A percentile compares a stretch with the other conserved stretches of the same genome.
These are phyloP conservation scores for Ascochyta clinopodiicola DNA, from an alignment of 2,329 filamentous ascomycete species.

Conservation along the genomic window DNA sequence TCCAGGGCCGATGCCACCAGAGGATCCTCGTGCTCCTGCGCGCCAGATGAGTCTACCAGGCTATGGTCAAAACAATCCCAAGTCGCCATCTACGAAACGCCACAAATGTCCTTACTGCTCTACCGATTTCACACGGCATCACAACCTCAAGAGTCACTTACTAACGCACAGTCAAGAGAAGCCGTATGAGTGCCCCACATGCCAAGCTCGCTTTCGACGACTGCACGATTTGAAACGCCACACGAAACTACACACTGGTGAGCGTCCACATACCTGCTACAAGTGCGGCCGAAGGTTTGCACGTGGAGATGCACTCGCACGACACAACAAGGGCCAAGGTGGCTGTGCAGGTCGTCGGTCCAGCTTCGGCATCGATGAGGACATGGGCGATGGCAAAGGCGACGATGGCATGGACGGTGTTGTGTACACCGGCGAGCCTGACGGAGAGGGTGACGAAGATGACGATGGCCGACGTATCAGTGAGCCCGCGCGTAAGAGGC, in stretches of 20 bases:
- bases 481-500: constrained; percentile 76
- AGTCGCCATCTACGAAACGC: constrained; percentile 81
- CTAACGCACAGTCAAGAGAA: constrained; percentile 99
- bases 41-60: constrained; percentile 67
- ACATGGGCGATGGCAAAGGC: constrained; percentile 57
- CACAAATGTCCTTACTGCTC: constrained; percentile 97
- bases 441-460: constrained; percentile 64
- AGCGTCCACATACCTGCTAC: constrained; percentile 91
- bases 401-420: constrained; percentile 70
- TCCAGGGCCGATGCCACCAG: constrained; percentile 62
- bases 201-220: constrained; percentile 87
- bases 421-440: constrained; percentile 63
- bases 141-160: constrained; percentile 96
- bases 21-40: constrained; percentile 58
- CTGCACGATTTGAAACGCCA: constrained; percentile 96
- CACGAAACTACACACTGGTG: constrained; percentile 94
- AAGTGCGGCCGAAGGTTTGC: constrained; percentile 96
- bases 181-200: constrained; percentile 92
- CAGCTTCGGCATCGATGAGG: constrained; percentile 83
- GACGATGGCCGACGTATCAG: constrained; percentile 63
- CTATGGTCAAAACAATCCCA: constrained; percentile 63
- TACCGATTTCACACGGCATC: constrained; percentile 95
- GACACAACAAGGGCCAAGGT: constrained; percentile 94
- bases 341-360: constrained; percentile 91
- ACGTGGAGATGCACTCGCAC: constrained; percentile 89